Evolutionary conservation across 495 filamentous ascomycete species (phyloP).

Genomic region (Penicillium herquei): DNA sequence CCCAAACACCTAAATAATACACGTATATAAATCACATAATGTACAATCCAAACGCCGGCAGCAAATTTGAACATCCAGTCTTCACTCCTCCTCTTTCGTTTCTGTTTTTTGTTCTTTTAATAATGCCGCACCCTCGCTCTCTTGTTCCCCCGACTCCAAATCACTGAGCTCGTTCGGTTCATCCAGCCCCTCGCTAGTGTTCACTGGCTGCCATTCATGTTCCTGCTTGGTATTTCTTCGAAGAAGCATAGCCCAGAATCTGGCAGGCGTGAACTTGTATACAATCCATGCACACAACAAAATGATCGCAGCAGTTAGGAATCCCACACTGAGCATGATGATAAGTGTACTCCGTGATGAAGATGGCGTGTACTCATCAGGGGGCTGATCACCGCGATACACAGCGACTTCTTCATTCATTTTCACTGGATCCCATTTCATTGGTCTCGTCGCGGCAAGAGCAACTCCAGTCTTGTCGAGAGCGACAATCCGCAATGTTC

Average conservation of each 20-base stretch:
- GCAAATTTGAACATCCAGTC: too few relatives aligned
- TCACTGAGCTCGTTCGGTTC: constrained; percentile 11
- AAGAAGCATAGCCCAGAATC: neutral
- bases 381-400: neutral
- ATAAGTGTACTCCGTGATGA: neutral
- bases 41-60: too few relatives aligned
- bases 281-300: constrained; percentile 11
- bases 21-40: too few relatives aligned
- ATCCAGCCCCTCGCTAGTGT: constrained; percentile 10
- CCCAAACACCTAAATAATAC: too few relatives aligned
- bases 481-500: constrained; percentile 13
- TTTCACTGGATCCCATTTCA: constrained; percentile 17
- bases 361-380: neutral
- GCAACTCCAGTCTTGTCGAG: constrained; percentile 8
- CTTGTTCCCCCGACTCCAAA: constrained; percentile 5
- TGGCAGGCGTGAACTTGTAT: neutral
- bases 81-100: too few relatives aligned
- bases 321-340: constrained; percentile 13
- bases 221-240: neutral
- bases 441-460: constrained; percentile 2
- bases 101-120: too few relatives aligned
- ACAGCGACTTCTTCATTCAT: constrained; percentile 7
- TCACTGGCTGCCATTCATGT: neutral
- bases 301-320: constrained; percentile 6
- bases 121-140: neutral